These are phyloP conservation scores for Penicillium sp. DNA, from an alignment of 2,329 filamentous ascomycete genomes.

Conservation along the genomic window DNA sequence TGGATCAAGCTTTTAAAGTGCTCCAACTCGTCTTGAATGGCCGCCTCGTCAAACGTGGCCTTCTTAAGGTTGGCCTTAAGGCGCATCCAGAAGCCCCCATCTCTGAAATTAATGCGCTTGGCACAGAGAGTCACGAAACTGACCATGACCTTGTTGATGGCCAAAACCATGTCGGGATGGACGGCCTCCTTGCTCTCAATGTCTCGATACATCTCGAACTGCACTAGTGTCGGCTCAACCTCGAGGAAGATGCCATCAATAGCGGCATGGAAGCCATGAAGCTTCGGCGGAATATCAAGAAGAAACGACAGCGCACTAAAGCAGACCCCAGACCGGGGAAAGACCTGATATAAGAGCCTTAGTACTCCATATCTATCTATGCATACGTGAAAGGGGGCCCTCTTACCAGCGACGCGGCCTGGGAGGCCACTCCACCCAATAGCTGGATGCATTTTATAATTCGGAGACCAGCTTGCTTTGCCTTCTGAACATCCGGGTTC, in stretches of 20 bases:
- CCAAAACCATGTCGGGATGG: background rate
- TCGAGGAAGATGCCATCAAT: background rate
- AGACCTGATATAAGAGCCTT: background rate
- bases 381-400: background rate
- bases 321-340: background rate
- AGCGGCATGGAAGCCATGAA: background rate
- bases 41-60: constrained; percentile 1
- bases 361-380: background rate
- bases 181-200: background rate
- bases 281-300: background rate
- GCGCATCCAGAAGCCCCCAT: background rate
- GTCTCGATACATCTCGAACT: constrained; percentile 2
- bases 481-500: background rate
- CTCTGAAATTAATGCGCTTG: background rate
- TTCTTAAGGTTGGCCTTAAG: background rate
- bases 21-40: background rate
- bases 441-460: background rate
- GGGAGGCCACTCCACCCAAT: background rate
- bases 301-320: background rate
- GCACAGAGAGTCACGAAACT: constrained; percentile 1
- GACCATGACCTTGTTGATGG: constrained; percentile 2
- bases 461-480: background rate
- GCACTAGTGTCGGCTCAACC: background rate
- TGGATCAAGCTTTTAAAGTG: background rate
- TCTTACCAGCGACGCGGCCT: background rate